Conservation (phyloP, 345 rosid genomes). For the Excoecaria agallocha region DNA sequence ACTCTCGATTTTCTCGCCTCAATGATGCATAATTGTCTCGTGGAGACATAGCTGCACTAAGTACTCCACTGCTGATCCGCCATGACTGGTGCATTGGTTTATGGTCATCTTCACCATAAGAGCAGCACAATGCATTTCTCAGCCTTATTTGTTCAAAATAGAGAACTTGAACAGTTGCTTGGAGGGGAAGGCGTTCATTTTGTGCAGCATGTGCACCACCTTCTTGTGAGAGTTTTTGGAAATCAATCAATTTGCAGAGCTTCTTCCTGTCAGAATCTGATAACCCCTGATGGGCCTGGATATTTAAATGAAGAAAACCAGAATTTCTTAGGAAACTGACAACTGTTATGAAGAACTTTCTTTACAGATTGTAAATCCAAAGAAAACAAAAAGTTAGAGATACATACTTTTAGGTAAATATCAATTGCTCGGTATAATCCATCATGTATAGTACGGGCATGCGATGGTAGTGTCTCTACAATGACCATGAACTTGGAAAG, state of each 20-base stretch:
- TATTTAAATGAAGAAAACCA: neutral
- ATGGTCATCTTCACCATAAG: slow-evolving; percentile 62
- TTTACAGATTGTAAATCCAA: neutral
- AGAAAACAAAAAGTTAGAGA: slow-evolving; percentile 7
- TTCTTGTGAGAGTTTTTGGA: slow-evolving; percentile 95
- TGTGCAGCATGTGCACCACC: slow-evolving; percentile 99
- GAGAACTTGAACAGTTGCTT: slow-evolving; percentile 92
- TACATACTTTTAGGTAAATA: slow-evolving; percentile 75
- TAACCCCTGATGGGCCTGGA: slow-evolving; percentile 75
- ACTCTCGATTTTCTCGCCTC: slow-evolving; percentile 89
- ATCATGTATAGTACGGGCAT: slow-evolving; percentile 87
- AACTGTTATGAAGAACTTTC: neutral
- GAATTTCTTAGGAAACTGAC: neutral
- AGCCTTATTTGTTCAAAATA: slow-evolving; percentile 93
- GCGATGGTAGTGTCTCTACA: slow-evolving; percentile 79
- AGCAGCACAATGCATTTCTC: slow-evolving; percentile 64
- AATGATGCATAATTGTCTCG: slow-evolving; percentile 93
- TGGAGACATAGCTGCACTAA: slow-evolving; percentile 96
- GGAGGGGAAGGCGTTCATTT: slow-evolving; percentile 92
- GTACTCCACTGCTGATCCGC: slow-evolving; percentile 90
- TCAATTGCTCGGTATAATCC: slow-evolving; percentile 89
- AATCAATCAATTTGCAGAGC: slow-evolving; percentile 76
- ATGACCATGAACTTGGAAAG: slow-evolving; percentile 80
- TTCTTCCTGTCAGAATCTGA: slow-evolving; percentile 79
- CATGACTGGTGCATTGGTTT: slow-evolving; percentile 74